Evolutionary conservation across 169 alveolate genomes (phyloP).

Genomic region (Plasmodium chabaudi): DNA sequence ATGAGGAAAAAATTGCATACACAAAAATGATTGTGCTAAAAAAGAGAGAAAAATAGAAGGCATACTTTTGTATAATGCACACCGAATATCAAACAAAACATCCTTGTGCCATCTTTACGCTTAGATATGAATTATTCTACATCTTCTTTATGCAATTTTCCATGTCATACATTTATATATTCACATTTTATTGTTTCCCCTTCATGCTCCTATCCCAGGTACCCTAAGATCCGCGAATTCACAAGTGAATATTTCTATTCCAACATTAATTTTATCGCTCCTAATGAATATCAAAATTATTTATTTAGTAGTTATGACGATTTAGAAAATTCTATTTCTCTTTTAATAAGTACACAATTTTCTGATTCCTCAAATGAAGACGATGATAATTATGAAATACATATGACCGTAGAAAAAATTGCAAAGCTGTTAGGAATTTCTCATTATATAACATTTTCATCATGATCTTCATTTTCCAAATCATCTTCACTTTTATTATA

Average conservation of each 20-base stretch:
- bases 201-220: slow-evolving; percentile 5
- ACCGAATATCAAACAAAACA: too few species aligned
- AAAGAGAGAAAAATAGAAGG: too few species aligned
- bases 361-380: slow-evolving; percentile 21
- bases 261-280: slow-evolving; percentile 58
- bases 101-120: too few species aligned
- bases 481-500: slow-evolving; percentile 75
- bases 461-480: slow-evolving; percentile 65
- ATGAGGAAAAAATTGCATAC: too few species aligned
- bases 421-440: slow-evolving; percentile 29
- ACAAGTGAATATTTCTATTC: slow-evolving; percentile 66
- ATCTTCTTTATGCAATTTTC: too few species aligned
- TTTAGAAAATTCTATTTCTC: slow-evolving; percentile 31
- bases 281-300: slow-evolving; percentile 35
- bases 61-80: too few species aligned
- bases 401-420: slow-evolving; percentile 25
- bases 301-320: slow-evolving; percentile 62
- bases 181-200: background rate
- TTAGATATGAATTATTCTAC: too few species aligned
- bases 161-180: too few species aligned
- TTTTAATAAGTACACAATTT: slow-evolving; percentile 55
- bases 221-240: slow-evolving; percentile 73
- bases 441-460: slow-evolving; percentile 70
- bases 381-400: slow-evolving; percentile 12
- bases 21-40: too few species aligned